Evolutionary conservation across 371 early-diverging fungal species (phyloP), one percentile per base, ranked within the genome.

Genomic region (Choanephora cucurbitarum): DNA sequence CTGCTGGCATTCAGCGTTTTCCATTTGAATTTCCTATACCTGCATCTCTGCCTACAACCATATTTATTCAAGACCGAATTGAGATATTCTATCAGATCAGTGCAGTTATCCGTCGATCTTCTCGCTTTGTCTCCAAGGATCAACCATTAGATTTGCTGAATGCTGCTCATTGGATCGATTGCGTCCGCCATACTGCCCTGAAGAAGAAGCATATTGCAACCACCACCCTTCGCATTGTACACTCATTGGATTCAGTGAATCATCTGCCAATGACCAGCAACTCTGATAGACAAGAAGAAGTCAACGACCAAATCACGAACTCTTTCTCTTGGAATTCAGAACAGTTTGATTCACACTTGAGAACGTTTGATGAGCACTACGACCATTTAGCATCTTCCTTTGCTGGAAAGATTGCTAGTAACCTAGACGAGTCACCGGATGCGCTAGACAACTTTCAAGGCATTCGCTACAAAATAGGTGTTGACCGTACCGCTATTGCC

Each of bases 1-100:
- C 76, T 21, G 61, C 73, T 10, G 76, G 76, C 8, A 53, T 65
- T 9, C 76, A 75, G 21, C 61, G 76, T 21, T 75, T 75, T 28
- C 76, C 76, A 17, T 75, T 75, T 44, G 76, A 75, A 52, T 72
- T 75, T 34, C 73, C 76, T 24, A 62, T 75, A 5, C 70, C 76
- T 37, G 55, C 73, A 14, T 60, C 70, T 3, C 31, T 75, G 18
- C 76, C 76, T 28, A 55, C 66, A 14, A 67, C 62, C 17, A 22
- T 64, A 24, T 41, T 31, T 15, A 75, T 75, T 22, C 55, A 57
- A 17, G 55, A 66, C 10, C 76, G 76, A 21, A 41, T 75, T 1
- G 57, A 67, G 21, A 75, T 75, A 6, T 70, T 61, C 32, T 75
- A 75, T 47, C 70, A 61, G 15, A 34, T 75, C 14, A 70, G 55